Conservation (phyloP, 352 stramenopile species). For the Nothophytophthora sp. region DNA sequence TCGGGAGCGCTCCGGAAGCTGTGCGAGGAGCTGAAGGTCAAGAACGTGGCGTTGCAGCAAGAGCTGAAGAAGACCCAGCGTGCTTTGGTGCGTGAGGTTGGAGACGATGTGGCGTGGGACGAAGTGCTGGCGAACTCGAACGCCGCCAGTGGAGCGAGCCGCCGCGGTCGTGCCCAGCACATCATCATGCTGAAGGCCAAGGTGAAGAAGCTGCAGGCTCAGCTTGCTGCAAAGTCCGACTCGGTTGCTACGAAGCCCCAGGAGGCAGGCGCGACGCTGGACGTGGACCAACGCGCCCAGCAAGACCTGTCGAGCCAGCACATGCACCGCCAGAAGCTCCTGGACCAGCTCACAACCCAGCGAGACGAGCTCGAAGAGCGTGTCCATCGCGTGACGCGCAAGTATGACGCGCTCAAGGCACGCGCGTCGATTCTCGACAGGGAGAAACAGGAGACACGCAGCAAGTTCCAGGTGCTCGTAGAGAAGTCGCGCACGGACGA, state of each 20-base stretch:
- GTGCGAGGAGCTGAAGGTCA: constrained; percentile 64
- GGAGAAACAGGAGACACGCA: constrained; percentile 64
- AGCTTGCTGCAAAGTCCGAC: constrained; percentile 21
- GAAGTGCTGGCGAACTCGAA: constrained; percentile 45
- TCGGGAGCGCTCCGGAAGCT: constrained; percentile 37
- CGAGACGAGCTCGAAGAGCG: constrained; percentile 56
- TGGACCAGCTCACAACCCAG: constrained; percentile 64
- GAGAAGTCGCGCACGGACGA: constrained; percentile 86
- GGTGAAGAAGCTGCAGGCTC: constrained; percentile 70
- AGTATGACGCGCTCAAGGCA: constrained; percentile 66
- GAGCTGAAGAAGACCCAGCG: constrained; percentile 80
- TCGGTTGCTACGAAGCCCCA: neutral
- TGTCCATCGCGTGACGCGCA: constrained; percentile 60
- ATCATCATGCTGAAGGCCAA: constrained; percentile 87
- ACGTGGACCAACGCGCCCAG: constrained; percentile 69
- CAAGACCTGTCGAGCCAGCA: constrained; percentile 60
- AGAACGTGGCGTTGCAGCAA: constrained; percentile 48
- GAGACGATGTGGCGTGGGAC: constrained; percentile 50
- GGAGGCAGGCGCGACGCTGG: constrained; percentile 25
- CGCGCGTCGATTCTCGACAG: constrained; percentile 74
- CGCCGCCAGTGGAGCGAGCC: constrained; percentile 18
- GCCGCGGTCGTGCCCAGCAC: constrained; percentile 73
- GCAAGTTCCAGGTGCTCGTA: constrained; percentile 68
- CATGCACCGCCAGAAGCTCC: constrained; percentile 51
- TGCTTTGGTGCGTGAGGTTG: constrained; percentile 61